These are phyloP conservation scores for Maudiozyma serrabonitensis DNA, from an alignment of 805 yeast genomes.

Conservation along the genomic window DNA sequence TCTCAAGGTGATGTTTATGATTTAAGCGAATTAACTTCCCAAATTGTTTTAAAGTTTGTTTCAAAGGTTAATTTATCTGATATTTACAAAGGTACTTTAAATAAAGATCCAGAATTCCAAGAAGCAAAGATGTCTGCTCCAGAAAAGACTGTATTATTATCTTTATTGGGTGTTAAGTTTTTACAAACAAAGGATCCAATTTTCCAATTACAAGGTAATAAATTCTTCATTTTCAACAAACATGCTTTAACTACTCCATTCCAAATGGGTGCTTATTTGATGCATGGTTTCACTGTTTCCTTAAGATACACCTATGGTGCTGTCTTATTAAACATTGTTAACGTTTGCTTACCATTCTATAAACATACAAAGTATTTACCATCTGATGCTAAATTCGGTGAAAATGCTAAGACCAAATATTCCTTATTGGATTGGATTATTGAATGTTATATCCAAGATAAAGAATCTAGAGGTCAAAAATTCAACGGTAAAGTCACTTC, in stretches of 20 bases:
- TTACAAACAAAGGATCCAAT: constrained; percentile 9
- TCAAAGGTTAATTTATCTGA: constrained; percentile 12
- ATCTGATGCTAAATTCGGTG: constrained; percentile 13
- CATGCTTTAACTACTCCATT: constrained; percentile 9
- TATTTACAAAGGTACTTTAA: constrained; percentile 13
- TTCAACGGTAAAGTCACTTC: constrained; percentile 2
- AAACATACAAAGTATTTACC: constrained; percentile 18
- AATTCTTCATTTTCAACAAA: constrained; percentile 13
- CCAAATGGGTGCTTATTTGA: constrained; percentile 15
- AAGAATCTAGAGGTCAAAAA: neutral
- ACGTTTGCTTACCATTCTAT: constrained; percentile 13
- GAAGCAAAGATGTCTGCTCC: constrained; percentile 14
- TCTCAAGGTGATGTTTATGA: neutral
- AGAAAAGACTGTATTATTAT: constrained; percentile 6
- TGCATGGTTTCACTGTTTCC: constrained; percentile 14
- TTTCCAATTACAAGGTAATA: constrained; percentile 17
- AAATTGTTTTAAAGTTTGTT: constrained; percentile 12
- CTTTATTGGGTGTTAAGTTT: constrained; percentile 15
- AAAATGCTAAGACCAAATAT: constrained; percentile 9
- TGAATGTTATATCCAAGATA: constrained; percentile 11
- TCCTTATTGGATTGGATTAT: constrained; percentile 16
- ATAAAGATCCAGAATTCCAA: constrained; percentile 11
- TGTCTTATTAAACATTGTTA: constrained; percentile 14
- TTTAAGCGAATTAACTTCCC: constrained; percentile 7
- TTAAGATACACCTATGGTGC: constrained; percentile 15